A percentile compares a stretch with the other conserved stretches of the same genome.
These are phyloP conservation scores for Wickerhamiella alocasiicola DNA, from an alignment of 805 yeast species.

Conservation along the genomic window DNA sequence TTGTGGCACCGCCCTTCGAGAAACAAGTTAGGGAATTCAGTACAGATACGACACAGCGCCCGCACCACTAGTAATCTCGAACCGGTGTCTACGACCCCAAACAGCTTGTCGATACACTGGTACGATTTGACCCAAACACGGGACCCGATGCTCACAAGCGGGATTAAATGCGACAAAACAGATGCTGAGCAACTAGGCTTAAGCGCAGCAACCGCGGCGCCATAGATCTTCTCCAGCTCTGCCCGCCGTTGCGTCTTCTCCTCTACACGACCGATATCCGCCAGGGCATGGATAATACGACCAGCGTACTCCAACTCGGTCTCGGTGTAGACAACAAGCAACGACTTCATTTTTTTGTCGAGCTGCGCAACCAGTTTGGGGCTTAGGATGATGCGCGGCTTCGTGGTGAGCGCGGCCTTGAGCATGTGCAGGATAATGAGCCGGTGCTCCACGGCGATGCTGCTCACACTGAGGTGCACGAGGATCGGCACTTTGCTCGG, in stretches of 20 bases:
- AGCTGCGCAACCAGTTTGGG: constrained; percentile 7
- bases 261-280: constrained; percentile 1
- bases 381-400: constrained; percentile 13
- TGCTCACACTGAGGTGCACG: neutral
- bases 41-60: constrained; percentile 8
- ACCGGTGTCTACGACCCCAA: neutral
- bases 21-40: constrained; percentile 7
- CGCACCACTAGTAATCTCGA: constrained; percentile 6
- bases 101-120: neutral
- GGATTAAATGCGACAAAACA: neutral
- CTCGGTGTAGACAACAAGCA: constrained; percentile 9
- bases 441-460: neutral
- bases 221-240: neutral
- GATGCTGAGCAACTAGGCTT: neutral
- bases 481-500: constrained; percentile 7
- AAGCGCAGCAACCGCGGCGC: neutral
- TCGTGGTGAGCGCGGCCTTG: constrained; percentile 9
- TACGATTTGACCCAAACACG: constrained; percentile 5
- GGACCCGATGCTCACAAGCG: constrained; percentile 6
- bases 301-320: constrained; percentile 11
- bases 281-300: constrained; percentile 11
- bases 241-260: constrained; percentile 3
- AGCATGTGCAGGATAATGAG: constrained; percentile 11
- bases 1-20: constrained; percentile 3
- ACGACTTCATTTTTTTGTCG: constrained; percentile 3